A percentile compares a stretch with the other conserved stretches of the same genome.
Evolutionary conservation across 352 stramenopile genomes (phyloP).

Genomic region (Phytopythium sindhum): DNA sequence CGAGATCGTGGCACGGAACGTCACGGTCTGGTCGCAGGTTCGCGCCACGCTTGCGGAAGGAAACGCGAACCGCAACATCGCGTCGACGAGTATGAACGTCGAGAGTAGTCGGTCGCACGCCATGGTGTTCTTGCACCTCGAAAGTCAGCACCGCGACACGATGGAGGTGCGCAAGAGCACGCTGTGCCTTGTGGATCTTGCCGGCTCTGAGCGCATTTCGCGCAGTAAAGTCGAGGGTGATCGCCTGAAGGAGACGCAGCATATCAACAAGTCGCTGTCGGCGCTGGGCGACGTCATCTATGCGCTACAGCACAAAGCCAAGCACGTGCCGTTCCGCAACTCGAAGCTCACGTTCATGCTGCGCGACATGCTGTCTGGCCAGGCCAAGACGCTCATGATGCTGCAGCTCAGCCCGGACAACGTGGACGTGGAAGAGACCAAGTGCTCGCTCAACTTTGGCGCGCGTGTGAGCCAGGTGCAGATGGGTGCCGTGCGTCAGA

Average conservation of each 20-base stretch:
- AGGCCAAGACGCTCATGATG: conserved; percentile 93
- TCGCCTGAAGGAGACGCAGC: conserved; percentile 94
- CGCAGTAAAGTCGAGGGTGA: conserved; percentile 82
- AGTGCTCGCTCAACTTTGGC: conserved; percentile 89
- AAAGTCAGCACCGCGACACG: conserved; percentile 68
- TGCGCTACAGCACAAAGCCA: conserved; percentile 87
- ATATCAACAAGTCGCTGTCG: conserved; percentile 98
- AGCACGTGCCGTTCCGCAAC: conserved; percentile 94
- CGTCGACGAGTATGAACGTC: conserved; percentile 82
- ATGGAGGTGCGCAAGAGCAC: conserved; percentile 77
- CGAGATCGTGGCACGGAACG: conserved; percentile 58
- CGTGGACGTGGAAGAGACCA: conserved; percentile 81
- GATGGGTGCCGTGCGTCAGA: conserved; percentile 80
- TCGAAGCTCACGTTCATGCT: conserved; percentile 95
- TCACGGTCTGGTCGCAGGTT: conserved; percentile 67
- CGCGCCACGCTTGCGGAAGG: conserved; percentile 65
- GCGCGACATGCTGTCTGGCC: conserved; percentile 87
- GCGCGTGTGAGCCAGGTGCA: conserved; percentile 87
- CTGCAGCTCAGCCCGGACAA: conserved; percentile 85
- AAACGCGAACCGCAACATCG: conserved; percentile 81
- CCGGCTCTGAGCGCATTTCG: conserved; percentile 93
- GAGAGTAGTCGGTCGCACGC: conserved; percentile 85
- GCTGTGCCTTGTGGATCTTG: conserved; percentile 97
- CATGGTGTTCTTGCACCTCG: conserved; percentile 75
- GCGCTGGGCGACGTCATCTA: conserved; percentile 98